phyloP scores from a whole-genome alignment of 2,329 filamentous ascomycete species.

The Colletotrichum sp. region DNA sequence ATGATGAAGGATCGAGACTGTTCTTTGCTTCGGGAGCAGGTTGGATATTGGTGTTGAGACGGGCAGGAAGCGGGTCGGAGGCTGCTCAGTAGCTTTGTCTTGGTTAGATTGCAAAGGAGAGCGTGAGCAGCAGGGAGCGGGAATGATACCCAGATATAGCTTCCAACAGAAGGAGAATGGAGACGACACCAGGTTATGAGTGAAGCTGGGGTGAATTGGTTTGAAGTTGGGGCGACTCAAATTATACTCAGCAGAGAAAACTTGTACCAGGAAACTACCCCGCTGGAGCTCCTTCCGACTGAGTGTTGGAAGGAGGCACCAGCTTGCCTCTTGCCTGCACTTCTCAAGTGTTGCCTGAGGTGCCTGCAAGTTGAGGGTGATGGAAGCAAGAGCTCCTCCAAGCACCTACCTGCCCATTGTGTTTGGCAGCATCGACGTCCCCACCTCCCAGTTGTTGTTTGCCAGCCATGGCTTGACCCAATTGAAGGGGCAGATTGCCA shows the following conservation, averaged over 20 bases:
- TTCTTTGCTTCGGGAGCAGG: not conserved
- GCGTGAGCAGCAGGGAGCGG: not conserved
- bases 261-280: not conserved
- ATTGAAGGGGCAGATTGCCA: not conserved
- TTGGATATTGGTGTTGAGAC: not conserved
- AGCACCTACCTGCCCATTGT: not conserved
- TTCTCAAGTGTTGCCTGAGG: not conserved
- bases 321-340: not conserved
- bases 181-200: too few relatives aligned
- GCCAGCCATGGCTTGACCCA: not conserved
- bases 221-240: not conserved
- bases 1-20: not conserved
- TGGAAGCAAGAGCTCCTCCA: not conserved
- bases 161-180: too few relatives aligned
- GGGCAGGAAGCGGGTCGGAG: not conserved
- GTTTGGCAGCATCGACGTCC: not conserved
- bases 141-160: accelerated
- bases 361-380: not conserved
- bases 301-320: not conserved
- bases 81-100: not conserved
- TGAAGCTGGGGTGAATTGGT: too few relatives aligned
- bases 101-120: not conserved
- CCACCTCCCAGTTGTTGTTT: not conserved
- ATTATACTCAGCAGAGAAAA: not conserved
- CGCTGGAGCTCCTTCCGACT: not conserved